Evolutionary conservation across 129 eudicot species (phyloP).

Genomic region (Pulicaria dysenterica): DNA sequence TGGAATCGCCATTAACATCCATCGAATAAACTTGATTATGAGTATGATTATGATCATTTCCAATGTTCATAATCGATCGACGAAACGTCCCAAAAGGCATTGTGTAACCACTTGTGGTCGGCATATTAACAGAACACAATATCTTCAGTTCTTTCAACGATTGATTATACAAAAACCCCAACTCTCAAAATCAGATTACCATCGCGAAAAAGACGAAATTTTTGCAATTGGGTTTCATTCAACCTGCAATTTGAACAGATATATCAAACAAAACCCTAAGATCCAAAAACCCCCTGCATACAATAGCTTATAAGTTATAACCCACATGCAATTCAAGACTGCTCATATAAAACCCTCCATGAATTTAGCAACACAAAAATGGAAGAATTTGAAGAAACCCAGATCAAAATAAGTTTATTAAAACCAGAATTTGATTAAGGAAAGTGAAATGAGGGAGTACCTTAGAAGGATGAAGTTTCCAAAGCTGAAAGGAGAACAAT

Average conservation of each 20-base stretch:
- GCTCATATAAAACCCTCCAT: neutral
- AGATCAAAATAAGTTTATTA: conserved; percentile 9
- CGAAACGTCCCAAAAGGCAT: conserved; percentile 73
- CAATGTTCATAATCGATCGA: conserved; percentile 52
- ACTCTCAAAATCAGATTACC: conserved; percentile 18
- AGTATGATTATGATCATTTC: conserved; percentile 45
- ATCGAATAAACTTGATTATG: conserved; percentile 52
- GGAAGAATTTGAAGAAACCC: neutral
- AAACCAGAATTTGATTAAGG: conserved; percentile 13
- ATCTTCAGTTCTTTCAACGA: neutral
- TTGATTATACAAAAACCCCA: conserved; percentile 11
- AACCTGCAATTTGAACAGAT: conserved; percentile 28
- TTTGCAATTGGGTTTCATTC: conserved; percentile 6
- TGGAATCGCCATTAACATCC: conserved; percentile 43
- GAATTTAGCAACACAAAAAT: neutral
- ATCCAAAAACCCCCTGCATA: conserved; percentile 11
- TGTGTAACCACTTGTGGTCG: conserved; percentile 49
- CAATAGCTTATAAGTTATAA: neutral
- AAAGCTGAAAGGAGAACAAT: conserved; percentile 26
- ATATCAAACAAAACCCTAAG: conserved; percentile 34
- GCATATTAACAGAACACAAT: conserved; percentile 38
- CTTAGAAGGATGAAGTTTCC: conserved; percentile 32
- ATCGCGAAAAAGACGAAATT: neutral
- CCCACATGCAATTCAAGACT: conserved; percentile 21
- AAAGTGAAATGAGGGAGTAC: conserved; percentile 27